A percentile compares a stretch with the other conserved stretches of the same genome.
phyloP scores from a whole-genome alignment of 202 grass and related monocot genomes.

The Brachypodium distachyon region DNA sequence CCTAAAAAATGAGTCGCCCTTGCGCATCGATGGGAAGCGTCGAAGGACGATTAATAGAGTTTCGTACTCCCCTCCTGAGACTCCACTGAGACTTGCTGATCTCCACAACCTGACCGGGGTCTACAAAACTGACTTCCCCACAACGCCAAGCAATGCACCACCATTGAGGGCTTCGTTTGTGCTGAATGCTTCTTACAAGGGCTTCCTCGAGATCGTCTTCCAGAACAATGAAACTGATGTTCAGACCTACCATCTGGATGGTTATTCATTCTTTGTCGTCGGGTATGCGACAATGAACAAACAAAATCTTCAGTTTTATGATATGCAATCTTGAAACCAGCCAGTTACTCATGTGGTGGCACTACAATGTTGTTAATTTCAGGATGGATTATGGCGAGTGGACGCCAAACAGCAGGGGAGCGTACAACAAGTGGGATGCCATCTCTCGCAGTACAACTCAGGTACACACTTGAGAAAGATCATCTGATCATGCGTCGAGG shows the following conservation, averaged over 20 bases:
- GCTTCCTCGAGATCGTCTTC: slow-evolving; percentile 91
- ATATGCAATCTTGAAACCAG: not conserved
- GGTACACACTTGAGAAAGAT: slow-evolving; percentile 23
- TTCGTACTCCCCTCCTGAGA: slow-evolving; percentile 67
- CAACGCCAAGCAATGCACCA: slow-evolving; percentile 37
- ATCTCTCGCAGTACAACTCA: slow-evolving; percentile 79
- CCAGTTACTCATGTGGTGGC: not conserved
- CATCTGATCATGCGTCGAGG: not conserved
- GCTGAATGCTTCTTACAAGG: slow-evolving; percentile 73
- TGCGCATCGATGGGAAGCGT: slow-evolving; percentile 47
- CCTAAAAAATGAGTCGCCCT: slow-evolving; percentile 44
- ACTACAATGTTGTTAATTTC: slow-evolving; percentile 16
- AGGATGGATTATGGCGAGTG: slow-evolving; percentile 94
- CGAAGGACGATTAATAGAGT: slow-evolving; percentile 69
- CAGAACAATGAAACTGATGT: slow-evolving; percentile 85
- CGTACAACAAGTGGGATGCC: slow-evolving; percentile 81
- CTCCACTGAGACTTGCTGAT: slow-evolving; percentile 84
- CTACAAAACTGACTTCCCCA: slow-evolving; percentile 77
- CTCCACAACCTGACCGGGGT: slow-evolving; percentile 50
- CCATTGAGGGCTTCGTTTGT: slow-evolving; percentile 45
- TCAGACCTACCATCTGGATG: slow-evolving; percentile 89
- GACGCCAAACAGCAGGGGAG: slow-evolving; percentile 49
- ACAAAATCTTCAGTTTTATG: not conserved
- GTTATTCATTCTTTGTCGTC: slow-evolving; percentile 91
- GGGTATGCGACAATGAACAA: slow-evolving; percentile 43